Percentiles rank a stretch among this genome's conserved stretches.
Evolutionary conservation across 148 eudicot species (phyloP).

Genomic region (Agrostemma githago): DNA sequence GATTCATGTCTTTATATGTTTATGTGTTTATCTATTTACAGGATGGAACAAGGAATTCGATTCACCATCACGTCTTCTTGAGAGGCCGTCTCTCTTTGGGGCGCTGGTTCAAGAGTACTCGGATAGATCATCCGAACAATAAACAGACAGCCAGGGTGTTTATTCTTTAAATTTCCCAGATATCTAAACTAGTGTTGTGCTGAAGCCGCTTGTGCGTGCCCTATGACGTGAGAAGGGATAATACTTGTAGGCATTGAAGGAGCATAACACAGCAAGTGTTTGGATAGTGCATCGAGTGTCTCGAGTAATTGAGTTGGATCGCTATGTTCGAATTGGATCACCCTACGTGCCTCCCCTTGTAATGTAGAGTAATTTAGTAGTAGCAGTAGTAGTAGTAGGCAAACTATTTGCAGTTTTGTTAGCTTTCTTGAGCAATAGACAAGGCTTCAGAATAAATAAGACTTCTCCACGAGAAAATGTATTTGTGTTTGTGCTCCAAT

Average conservation of each 20-base stretch:
- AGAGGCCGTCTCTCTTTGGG: slow-evolving; percentile 25
- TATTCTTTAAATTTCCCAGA: background rate
- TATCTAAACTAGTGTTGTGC: background rate
- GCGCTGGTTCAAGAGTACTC: slow-evolving; percentile 32
- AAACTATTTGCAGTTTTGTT: no score
- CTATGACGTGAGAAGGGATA: background rate
- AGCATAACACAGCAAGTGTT: background rate
- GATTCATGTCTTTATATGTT: no score
- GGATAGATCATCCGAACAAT: slow-evolving; percentile 26
- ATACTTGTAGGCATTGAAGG: background rate
- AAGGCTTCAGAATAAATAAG: no score
- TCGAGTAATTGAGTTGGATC: no score
- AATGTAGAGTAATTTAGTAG: no score
- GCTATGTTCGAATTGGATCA: background rate
- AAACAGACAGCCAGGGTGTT: background rate
- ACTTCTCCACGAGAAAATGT: no score
- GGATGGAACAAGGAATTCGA: slow-evolving; percentile 28
- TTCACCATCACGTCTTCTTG: slow-evolving; percentile 26
- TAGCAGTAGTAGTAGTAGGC: no score
- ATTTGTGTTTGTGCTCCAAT: no score
- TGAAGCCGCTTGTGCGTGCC: background rate
- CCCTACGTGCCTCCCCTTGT: background rate
- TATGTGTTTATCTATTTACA: background rate
- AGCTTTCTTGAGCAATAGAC: no score
- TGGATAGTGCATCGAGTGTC: background rate